Evolutionary conservation across 352 stramenopile species (phyloP).

Genomic region (Porosira glacialis): DNA sequence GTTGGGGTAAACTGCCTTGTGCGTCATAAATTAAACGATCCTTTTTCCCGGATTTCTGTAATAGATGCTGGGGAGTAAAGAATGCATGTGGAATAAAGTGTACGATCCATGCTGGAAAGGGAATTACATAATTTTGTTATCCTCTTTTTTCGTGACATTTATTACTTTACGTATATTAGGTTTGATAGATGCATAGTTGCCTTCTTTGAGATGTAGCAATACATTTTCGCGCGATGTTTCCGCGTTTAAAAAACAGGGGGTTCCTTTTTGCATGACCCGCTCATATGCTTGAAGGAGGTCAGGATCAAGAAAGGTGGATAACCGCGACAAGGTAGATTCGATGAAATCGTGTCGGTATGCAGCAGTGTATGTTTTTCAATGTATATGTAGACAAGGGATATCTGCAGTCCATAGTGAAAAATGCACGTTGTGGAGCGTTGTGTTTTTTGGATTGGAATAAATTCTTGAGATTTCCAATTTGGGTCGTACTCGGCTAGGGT

Average conservation of each 20-base stretch:
- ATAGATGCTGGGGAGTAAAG: slow-evolving; percentile 29
- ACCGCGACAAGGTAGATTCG: not conserved
- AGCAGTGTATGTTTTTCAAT: slow-evolving; percentile 14
- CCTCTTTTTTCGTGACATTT: slow-evolving; percentile 26
- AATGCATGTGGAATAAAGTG: slow-evolving; percentile 29
- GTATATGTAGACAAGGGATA: slow-evolving; percentile 7
- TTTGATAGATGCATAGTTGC: slow-evolving; percentile 10
- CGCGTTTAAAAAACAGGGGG: slow-evolving; percentile 1
- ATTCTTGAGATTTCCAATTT: not conserved
- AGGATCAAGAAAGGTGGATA: not conserved
- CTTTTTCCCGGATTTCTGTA: slow-evolving; percentile 23
- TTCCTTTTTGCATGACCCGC: slow-evolving; percentile 7
- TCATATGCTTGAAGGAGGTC: not conserved
- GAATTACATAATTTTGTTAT: slow-evolving; percentile 23
- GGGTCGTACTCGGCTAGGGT: not conserved
- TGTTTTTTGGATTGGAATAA: not conserved
- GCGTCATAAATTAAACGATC: slow-evolving; percentile 30
- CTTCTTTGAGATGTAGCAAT: not conserved
- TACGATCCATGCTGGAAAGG: slow-evolving; percentile 18
- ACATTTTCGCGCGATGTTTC: slow-evolving; percentile 9
- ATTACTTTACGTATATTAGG: slow-evolving; percentile 1
- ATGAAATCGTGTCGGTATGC: not conserved
- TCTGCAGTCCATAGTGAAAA: slow-evolving; percentile 14
- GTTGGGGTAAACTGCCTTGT: not conserved
- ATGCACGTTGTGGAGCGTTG: not conserved